Percentiles rank a stretch among this genome's conserved stretches.
These are phyloP conservation scores for Rhazya stricta DNA, from an alignment of 257 asterid species.

Conservation along the genomic window DNA sequence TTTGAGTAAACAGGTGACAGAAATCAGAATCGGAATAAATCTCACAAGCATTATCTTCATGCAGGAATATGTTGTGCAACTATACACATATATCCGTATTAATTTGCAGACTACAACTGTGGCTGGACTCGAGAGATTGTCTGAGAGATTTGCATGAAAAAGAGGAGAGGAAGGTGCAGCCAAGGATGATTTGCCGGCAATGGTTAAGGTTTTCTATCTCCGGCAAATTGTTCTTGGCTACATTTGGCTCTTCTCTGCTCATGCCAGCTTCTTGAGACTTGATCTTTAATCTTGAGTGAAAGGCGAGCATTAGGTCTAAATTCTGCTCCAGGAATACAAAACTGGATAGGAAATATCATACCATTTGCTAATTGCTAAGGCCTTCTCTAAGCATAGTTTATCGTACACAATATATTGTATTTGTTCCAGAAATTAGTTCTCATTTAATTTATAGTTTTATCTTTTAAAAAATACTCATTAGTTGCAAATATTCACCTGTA, in stretches of 20 bases:
- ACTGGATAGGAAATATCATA: too few species aligned
- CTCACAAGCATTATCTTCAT: neutral
- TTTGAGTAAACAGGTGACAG: neutral
- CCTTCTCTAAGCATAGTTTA: too few species aligned
- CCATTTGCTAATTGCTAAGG: too few species aligned
- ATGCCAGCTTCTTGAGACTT: neutral
- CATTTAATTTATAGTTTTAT: too few species aligned
- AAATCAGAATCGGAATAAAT: neutral
- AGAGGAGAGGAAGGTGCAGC: neutral
- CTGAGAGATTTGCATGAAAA: conserved; percentile 1
- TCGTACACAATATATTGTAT: too few species aligned
- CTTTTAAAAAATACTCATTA: too few species aligned
- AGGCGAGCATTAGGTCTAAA: too few species aligned
- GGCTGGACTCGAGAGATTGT: too few species aligned
- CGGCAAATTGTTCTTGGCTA: conserved; percentile 8
- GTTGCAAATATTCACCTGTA: too few species aligned
- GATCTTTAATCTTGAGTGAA: neutral
- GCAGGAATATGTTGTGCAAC: neutral
- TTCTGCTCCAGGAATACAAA: too few species aligned
- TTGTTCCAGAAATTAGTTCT: too few species aligned
- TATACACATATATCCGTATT: neutral
- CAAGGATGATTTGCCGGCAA: conserved; percentile 7
- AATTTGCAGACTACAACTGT: too few species aligned
- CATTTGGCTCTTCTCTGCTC: neutral
- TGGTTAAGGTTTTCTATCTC: neutral